Evolutionary conservation across 140 eudicot species (phyloP).

Genomic region (Oenanthe javanica): DNA sequence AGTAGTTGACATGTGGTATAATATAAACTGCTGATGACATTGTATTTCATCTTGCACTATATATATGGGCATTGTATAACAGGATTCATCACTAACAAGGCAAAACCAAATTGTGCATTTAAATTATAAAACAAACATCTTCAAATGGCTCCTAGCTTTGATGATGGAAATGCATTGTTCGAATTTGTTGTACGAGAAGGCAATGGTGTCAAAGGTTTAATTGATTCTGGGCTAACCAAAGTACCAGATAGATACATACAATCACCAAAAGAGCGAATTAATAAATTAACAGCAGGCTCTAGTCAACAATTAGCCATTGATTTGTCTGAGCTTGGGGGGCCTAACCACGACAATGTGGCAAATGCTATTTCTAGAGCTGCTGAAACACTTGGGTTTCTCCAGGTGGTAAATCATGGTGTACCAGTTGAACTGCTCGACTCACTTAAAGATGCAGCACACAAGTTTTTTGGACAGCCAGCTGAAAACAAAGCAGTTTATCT

Average conservation of each 20-base stretch:
- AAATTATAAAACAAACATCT: not conserved
- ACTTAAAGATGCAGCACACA: constrained; percentile 13
- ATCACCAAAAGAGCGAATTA: constrained; percentile 15
- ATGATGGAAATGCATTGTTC: constrained; percentile 21
- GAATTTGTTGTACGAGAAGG: constrained; percentile 23
- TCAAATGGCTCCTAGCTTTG: constrained; percentile 22
- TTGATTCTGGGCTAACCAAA: constrained; percentile 13
- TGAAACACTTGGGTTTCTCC: constrained; percentile 22
- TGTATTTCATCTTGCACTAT: not conserved
- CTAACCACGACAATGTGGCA: constrained; percentile 29
- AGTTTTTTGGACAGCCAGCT: not conserved
- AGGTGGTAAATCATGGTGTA: constrained; percentile 28
- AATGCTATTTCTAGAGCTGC: constrained; percentile 16
- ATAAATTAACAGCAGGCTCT: not conserved
- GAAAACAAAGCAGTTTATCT: not conserved
- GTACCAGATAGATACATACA: constrained; percentile 23
- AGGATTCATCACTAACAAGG: not conserved
- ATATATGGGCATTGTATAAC: not conserved
- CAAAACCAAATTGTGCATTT: not conserved
- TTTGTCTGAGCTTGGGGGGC: constrained; percentile 31
- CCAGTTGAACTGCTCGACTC: constrained; percentile 20
- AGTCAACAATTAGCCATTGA: constrained; percentile 10
- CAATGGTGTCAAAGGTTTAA: constrained; percentile 21
- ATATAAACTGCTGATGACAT: no score
- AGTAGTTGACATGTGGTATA: no score